Evolutionary conservation across 208 protist species (phyloP).

Genomic region (Leptomonas pyrrhocoris): DNA sequence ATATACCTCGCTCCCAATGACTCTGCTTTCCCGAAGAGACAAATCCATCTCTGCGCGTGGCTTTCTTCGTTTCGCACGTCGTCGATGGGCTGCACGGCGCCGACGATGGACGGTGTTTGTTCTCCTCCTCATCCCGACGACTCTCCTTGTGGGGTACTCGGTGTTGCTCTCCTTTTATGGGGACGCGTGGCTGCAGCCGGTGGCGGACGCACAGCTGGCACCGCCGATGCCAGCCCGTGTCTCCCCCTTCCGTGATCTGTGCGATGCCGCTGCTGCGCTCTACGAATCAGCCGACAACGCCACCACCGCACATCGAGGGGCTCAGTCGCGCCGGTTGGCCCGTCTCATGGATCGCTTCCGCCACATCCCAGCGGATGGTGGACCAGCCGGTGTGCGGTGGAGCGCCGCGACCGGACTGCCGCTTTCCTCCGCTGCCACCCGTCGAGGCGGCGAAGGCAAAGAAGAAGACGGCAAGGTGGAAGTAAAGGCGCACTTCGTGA

Average conservation of each 20-base stretch:
- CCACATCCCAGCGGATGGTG: conserved; percentile 5
- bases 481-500: conserved; percentile 4
- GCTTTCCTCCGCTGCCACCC: background rate
- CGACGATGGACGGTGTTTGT: background rate
- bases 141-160: background rate
- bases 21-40: background rate
- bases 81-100: background rate
- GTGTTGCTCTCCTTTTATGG: background rate
- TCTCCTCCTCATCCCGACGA: background rate
- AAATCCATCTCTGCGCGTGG: background rate
- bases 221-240: background rate
- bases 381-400: conserved; percentile 6
- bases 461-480: too few species aligned
- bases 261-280: background rate
- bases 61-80: background rate
- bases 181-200: background rate
- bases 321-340: too few species aligned
- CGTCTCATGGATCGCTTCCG: background rate
- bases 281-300: background rate
- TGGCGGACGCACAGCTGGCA: background rate
- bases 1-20: background rate
- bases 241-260: conserved; percentile 19
- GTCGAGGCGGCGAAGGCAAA: too few species aligned
- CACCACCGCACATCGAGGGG: background rate
- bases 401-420: conserved; percentile 12